These are phyloP conservation scores for Penicillium crystallinum DNA, from an alignment of 495 filamentous ascomycete species.

Conservation along the genomic window DNA sequence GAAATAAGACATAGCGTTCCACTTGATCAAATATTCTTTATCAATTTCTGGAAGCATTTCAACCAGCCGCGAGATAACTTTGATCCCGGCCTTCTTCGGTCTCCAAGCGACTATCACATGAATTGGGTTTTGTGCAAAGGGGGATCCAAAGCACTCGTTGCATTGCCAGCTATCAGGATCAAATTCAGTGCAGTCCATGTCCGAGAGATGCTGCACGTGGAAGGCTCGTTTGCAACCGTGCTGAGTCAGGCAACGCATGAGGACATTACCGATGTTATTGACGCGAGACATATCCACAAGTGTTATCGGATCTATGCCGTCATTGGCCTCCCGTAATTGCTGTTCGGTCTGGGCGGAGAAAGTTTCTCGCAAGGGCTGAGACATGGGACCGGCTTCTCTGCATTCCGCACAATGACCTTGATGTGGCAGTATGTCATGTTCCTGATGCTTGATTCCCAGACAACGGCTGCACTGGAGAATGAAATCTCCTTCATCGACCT, in stretches of 20 bases:
- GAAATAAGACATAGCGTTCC: slow-evolving; percentile 71
- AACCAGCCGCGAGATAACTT: slow-evolving; percentile 33
- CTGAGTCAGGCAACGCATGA: slow-evolving; percentile 66
- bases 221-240: slow-evolving; percentile 66
- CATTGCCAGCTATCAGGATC: slow-evolving; percentile 75
- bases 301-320: slow-evolving; percentile 69
- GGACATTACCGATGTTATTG: slow-evolving; percentile 67
- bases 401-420: slow-evolving; percentile 68
- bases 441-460: slow-evolving; percentile 57
- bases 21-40: slow-evolving; percentile 89
- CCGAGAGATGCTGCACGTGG: slow-evolving; percentile 70
- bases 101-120: slow-evolving; percentile 82
- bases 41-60: slow-evolving; percentile 61
- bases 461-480: slow-evolving; percentile 89
- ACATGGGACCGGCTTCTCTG: slow-evolving; percentile 54
- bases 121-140: slow-evolving; percentile 46
- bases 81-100: slow-evolving; percentile 49
- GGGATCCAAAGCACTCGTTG: slow-evolving; percentile 57
- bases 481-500: slow-evolving; percentile 68
- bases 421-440: slow-evolving; percentile 63
- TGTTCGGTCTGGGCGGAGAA: slow-evolving; percentile 77
- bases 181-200: slow-evolving; percentile 33
- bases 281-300: slow-evolving; percentile 55
- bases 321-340: slow-evolving; percentile 68
- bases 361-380: slow-evolving; percentile 61